These are phyloP conservation scores for Pseudogymnoascus sp. DNA, from an alignment of 2,329 filamentous ascomycete species.

Conservation along the genomic window DNA sequence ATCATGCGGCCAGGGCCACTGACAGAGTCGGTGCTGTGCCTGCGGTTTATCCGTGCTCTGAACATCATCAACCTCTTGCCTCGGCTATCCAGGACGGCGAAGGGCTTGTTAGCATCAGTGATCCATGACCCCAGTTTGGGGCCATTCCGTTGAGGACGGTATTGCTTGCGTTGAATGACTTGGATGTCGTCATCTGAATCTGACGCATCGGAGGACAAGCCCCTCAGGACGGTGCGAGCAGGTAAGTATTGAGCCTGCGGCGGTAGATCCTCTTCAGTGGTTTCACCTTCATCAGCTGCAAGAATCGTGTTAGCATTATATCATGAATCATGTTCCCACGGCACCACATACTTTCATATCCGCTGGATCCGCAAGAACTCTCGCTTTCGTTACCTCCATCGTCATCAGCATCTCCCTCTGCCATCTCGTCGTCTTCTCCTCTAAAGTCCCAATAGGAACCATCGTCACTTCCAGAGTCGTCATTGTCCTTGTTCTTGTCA, in stretches of 20 bases:
- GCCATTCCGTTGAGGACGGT: slow-evolving; percentile 18
- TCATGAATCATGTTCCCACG: slow-evolving; percentile 18
- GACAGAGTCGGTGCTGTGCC: slow-evolving; percentile 30
- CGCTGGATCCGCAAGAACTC: slow-evolving; percentile 36
- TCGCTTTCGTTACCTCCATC: slow-evolving; percentile 25
- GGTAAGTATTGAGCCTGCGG: slow-evolving; percentile 39
- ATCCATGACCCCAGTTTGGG: slow-evolving; percentile 29
- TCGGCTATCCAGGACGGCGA: slow-evolving; percentile 33
- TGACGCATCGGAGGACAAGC: slow-evolving; percentile 32
- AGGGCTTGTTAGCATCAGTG: slow-evolving; percentile 29
- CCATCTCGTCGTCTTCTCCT: slow-evolving; percentile 14
- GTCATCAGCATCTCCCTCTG: slow-evolving; percentile 36
- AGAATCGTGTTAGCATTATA: slow-evolving; percentile 34
- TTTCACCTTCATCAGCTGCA: slow-evolving; percentile 50
- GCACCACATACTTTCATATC: slow-evolving; percentile 48
- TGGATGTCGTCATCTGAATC: slow-evolving; percentile 33
- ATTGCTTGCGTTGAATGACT: slow-evolving; percentile 20
- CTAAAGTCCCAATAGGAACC: slow-evolving; percentile 22
- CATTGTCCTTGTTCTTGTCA: slow-evolving; percentile 44
- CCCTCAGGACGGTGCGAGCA: slow-evolving; percentile 41
- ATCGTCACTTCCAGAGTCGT: slow-evolving; percentile 17
- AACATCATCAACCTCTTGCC: slow-evolving; percentile 36
- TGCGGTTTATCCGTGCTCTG: slow-evolving; percentile 27
- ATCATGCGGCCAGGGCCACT: slow-evolving; percentile 21
- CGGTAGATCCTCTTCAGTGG: slow-evolving; percentile 49